Conservation (phyloP, 768 basidiomycete species). For the Serendipita sp. region DNA sequence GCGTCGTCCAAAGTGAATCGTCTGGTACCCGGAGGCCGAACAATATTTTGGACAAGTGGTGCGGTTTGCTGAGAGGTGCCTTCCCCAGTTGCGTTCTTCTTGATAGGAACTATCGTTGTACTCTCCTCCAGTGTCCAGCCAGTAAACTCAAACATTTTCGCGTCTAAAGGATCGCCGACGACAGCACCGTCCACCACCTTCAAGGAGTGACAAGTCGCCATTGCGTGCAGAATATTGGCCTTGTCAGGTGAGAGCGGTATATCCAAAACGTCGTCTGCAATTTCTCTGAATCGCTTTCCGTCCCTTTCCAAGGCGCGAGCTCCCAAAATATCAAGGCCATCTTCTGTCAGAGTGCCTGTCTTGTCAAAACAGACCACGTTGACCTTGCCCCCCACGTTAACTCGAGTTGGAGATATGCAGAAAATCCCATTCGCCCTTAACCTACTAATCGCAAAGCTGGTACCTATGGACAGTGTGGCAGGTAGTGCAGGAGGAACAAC, state of each 20-base stretch:
- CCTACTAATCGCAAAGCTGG: slow-evolving; percentile 81
- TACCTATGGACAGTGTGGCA: slow-evolving; percentile 93
- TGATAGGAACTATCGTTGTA: slow-evolving; percentile 55
- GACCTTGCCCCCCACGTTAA: slow-evolving; percentile 90
- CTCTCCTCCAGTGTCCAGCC: slow-evolving; percentile 95
- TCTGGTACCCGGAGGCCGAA: slow-evolving; percentile 85
- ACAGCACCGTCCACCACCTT: slow-evolving; percentile 74
- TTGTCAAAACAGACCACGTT: slow-evolving; percentile 99
- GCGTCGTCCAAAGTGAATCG: slow-evolving; percentile 89
- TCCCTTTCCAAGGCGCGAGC: slow-evolving; percentile 71
- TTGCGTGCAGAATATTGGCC: slow-evolving; percentile 76
- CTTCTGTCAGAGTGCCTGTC: slow-evolving; percentile 95
- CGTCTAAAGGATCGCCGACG: slow-evolving; percentile 93
- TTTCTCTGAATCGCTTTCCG: slow-evolving; percentile 71
- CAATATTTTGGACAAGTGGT: slow-evolving; percentile 89
- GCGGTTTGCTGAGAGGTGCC: slow-evolving; percentile 43
- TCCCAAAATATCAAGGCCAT: slow-evolving; percentile 92
- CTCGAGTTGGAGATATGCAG: slow-evolving; percentile 90
- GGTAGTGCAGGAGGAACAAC: slow-evolving; percentile 96
- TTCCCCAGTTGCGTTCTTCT: slow-evolving; percentile 38
- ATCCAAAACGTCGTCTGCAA: slow-evolving; percentile 74
- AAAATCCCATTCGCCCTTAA: slow-evolving; percentile 78
- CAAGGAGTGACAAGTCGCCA: slow-evolving; percentile 91
- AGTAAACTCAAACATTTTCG: slow-evolving; percentile 97
- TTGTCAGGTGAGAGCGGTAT: slow-evolving; percentile 54